Evolutionary conservation across 2,329 filamentous ascomycete species (phyloP).

Genomic region (Camillea tinctor): DNA sequence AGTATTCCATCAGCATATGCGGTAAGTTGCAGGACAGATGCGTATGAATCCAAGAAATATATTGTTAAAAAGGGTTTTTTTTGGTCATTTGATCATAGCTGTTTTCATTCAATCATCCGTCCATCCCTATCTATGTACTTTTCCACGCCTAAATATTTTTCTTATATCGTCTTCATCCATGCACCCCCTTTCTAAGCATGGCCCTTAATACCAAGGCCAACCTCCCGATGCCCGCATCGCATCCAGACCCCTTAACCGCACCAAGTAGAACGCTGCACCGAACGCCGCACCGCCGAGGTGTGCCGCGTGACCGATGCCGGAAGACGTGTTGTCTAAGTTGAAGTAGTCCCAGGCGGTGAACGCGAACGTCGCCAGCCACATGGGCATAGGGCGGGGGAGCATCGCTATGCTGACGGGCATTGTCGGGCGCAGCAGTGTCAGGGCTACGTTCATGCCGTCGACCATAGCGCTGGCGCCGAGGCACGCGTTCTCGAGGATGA

Average conservation of each 20-base stretch:
- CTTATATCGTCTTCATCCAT: too few species aligned
- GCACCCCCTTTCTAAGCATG: neutral
- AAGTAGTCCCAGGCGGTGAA: slow-evolving; percentile 1
- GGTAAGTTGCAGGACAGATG: too few species aligned
- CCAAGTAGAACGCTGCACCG: slow-evolving; percentile 1
- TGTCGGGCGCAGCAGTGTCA: slow-evolving; percentile 4
- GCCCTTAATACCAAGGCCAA: neutral
- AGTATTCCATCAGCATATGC: too few species aligned
- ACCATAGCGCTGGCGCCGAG: slow-evolving; percentile 9
- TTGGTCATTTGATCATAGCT: too few species aligned
- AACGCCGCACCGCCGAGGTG: slow-evolving; percentile 6
- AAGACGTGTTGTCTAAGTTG: neutral
- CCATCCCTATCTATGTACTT: too few species aligned
- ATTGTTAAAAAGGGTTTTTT: too few species aligned
- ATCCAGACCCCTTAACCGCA: neutral
- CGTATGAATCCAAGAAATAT: too few species aligned
- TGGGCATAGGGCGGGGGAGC: slow-evolving; percentile 1
- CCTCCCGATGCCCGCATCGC: neutral
- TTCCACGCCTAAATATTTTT: too few species aligned
- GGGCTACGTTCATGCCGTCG: slow-evolving; percentile 4
- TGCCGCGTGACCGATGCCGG: neutral
- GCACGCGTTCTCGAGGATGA: too few species aligned
- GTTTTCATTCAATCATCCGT: too few species aligned
- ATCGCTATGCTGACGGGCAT: neutral
- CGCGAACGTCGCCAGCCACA: slow-evolving; percentile 5